These are phyloP conservation scores for Quercus tomentella DNA, from an alignment of 331 rosid species.

Conservation along the genomic window DNA sequence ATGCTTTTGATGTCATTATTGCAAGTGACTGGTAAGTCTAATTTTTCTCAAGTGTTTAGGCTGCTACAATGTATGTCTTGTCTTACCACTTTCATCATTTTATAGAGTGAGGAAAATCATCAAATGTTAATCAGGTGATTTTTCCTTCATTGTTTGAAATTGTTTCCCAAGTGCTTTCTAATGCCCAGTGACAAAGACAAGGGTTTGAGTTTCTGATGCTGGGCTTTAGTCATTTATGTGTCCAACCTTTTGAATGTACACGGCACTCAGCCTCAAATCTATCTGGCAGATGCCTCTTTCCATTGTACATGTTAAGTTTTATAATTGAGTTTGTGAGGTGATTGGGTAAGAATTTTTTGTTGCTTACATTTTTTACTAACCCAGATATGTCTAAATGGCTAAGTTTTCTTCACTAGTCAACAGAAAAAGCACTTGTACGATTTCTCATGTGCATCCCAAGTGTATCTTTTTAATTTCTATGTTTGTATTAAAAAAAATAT, in stretches of 20 bases:
- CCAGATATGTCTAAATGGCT: conserved; percentile 15
- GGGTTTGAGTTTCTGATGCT: conserved; percentile 8
- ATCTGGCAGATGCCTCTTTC: conserved; percentile 18
- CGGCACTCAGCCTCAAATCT: conserved; percentile 6
- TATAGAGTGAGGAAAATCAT: not conserved
- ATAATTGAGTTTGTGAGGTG: conserved; percentile 11
- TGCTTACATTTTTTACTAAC: conserved; percentile 24
- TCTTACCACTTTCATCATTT: not conserved
- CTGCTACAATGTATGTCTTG: not conserved
- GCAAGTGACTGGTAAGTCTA: conserved; percentile 78
- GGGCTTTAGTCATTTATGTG: conserved; percentile 9
- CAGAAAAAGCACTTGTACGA: conserved; percentile 9
- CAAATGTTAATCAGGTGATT: conserved; percentile 12
- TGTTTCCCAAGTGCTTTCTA: not conserved
- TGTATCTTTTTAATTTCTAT: conserved; percentile 15
- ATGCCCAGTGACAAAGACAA: conserved; percentile 17
- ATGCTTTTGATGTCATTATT: conserved; percentile 59
- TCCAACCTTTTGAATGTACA: not conserved
- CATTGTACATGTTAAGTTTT: not conserved
- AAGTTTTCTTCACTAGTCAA: conserved; percentile 26
- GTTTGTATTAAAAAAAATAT: not conserved
- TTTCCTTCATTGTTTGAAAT: conserved; percentile 3
- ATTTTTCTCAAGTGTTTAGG: conserved; percentile 9
- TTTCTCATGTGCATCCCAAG: conserved; percentile 20
- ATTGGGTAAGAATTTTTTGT: conserved; percentile 29